A percentile compares a stretch with the other conserved stretches of the same genome.
These are phyloP conservation scores for Coemansia sp. DNA, from an alignment of 192 early-diverging fungal species.

Conservation along the genomic window DNA sequence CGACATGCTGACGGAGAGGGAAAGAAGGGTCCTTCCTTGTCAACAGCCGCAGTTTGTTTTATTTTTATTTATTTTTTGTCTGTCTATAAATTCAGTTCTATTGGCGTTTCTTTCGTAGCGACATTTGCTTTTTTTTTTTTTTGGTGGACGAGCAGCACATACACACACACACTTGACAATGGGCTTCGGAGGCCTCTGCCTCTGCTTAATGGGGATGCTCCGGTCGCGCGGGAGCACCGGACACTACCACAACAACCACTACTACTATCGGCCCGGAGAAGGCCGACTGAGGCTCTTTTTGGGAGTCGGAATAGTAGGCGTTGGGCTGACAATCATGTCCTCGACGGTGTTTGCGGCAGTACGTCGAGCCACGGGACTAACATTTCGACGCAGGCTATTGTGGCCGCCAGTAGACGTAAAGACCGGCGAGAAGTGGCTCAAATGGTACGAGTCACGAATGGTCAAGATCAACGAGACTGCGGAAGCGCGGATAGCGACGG, in stretches of 20 bases:
- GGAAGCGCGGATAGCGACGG: conserved; percentile 7
- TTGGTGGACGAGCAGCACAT: not conserved
- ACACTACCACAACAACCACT: not conserved
- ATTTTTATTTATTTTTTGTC: no score
- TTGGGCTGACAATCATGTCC: conserved; percentile 3
- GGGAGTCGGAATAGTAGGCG: conserved; percentile 5
- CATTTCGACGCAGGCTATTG: conserved; percentile 12
- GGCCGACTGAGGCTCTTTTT: conserved; percentile 10
- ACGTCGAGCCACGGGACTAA: conserved; percentile 41
- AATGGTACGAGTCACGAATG: conserved; percentile 39
- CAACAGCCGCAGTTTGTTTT: no score
- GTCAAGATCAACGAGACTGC: conserved; percentile 21
- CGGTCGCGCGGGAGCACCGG: conserved; percentile 6
- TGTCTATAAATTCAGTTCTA: no score
- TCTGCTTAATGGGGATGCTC: conserved; percentile 9
- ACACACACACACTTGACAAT: conserved; percentile 34
- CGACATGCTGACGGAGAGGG: no score
- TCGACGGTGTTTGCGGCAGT: conserved; percentile 37
- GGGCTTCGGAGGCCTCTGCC: conserved; percentile 6
- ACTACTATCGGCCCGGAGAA: not conserved
- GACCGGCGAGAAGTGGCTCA: conserved; percentile 12
- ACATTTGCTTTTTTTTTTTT: no score
- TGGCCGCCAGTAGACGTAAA: conserved; percentile 21
- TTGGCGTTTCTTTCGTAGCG: no score
- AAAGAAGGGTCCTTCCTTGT: no score